phyloP scores from a whole-genome alignment of 768 basidiomycete species.

The Pisolithus sp. region DNA sequence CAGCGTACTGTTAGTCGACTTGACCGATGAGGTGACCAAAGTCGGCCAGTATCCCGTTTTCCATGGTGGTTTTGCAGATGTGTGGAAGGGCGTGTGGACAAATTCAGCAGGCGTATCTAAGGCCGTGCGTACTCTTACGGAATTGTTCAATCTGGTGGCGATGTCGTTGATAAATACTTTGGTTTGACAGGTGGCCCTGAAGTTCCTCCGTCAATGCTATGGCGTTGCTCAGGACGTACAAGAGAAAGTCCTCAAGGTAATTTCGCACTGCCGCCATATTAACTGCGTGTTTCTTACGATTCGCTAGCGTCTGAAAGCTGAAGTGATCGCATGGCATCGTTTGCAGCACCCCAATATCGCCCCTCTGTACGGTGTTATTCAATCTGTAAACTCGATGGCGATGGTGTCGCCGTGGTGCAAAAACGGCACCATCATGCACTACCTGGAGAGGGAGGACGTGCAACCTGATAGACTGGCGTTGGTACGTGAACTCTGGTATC shows the following conservation, averaged over 20 bases:
- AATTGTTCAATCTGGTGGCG: not conserved
- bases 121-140: slow-evolving; percentile 9
- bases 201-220: slow-evolving; percentile 43
- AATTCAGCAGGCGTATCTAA: slow-evolving; percentile 35
- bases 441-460: slow-evolving; percentile 37
- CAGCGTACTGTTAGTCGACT: slow-evolving; percentile 41
- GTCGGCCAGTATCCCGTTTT: slow-evolving; percentile 43
- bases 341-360: slow-evolving; percentile 51
- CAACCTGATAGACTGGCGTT: slow-evolving; percentile 39
- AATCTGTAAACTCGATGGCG: slow-evolving; percentile 44
- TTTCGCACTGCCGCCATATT: not conserved
- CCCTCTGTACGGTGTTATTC: slow-evolving; percentile 49
- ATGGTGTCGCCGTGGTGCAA: slow-evolving; percentile 65
- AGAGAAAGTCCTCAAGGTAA: slow-evolving; percentile 47
- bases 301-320: slow-evolving; percentile 48
- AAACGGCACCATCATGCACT: slow-evolving; percentile 49
- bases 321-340: slow-evolving; percentile 52
- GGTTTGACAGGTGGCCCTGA: slow-evolving; percentile 44
- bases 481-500: slow-evolving; percentile 27
- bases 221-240: slow-evolving; percentile 45
- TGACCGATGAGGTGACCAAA: slow-evolving; percentile 49
- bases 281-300: not conserved
- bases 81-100: slow-evolving; percentile 54
- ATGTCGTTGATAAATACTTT: not conserved
- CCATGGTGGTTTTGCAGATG: slow-evolving; percentile 54